These are phyloP conservation scores for Auricularia heimuer DNA, from an alignment of 768 basidiomycete genomes.

Conservation along the genomic window DNA sequence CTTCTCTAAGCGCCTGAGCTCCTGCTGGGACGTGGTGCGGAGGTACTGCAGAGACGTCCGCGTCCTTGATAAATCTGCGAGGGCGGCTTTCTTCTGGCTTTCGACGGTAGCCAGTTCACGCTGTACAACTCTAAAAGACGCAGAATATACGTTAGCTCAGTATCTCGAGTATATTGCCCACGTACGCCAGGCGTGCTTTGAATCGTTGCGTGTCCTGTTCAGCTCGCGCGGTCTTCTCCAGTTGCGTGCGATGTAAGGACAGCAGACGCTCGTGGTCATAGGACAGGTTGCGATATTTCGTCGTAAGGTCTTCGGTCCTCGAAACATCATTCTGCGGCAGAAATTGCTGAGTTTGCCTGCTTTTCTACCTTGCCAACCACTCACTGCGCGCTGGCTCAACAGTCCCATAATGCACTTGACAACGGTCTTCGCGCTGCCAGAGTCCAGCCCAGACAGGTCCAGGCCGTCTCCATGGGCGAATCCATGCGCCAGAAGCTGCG, in stretches of 20 bases:
- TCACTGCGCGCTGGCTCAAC: slow-evolving; percentile 67
- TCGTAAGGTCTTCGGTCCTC: slow-evolving; percentile 63
- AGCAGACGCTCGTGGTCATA: slow-evolving; percentile 74
- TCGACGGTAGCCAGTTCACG: slow-evolving; percentile 52
- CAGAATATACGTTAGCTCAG: slow-evolving; percentile 3
- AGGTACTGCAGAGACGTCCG: slow-evolving; percentile 57
- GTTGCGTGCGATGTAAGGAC: slow-evolving; percentile 49
- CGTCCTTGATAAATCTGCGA: slow-evolving; percentile 61
- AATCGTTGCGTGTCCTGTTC: slow-evolving; percentile 70
- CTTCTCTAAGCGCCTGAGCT: slow-evolving; percentile 74
- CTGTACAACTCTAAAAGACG: slow-evolving; percentile 33
- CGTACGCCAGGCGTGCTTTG: slow-evolving; percentile 65
- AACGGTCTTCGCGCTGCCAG: slow-evolving; percentile 42
- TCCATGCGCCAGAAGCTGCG: slow-evolving; percentile 76
- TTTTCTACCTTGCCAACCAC: slow-evolving; percentile 18
- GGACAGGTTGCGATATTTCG: slow-evolving; percentile 63
- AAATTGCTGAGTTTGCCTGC: slow-evolving; percentile 8
- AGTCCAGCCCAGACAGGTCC: slow-evolving; percentile 53
- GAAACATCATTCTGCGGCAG: slow-evolving; percentile 56
- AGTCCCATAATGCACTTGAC: slow-evolving; percentile 70
- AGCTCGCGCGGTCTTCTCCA: slow-evolving; percentile 55
- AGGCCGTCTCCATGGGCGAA: slow-evolving; percentile 57
- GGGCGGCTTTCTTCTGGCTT: slow-evolving; percentile 59
- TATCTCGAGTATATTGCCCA: slow-evolving; percentile 12
- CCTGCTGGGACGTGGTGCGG: slow-evolving; percentile 56